Base-by-base conservation (phyloP, 2,329 filamentous ascomycete species). In the Ophiostoma ulmi region DNA sequence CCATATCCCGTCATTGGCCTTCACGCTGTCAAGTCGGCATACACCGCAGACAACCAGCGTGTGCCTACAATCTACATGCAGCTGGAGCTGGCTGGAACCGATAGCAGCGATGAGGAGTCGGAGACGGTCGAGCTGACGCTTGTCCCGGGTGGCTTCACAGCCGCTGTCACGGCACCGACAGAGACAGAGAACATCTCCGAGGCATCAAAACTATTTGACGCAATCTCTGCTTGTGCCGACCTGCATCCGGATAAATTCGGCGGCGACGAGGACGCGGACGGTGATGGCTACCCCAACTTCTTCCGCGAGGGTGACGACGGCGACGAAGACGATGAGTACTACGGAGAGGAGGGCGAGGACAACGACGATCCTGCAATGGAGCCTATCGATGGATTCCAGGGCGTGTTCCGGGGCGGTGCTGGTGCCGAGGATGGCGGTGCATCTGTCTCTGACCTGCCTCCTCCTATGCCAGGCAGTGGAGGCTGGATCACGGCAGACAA, bases 401-500 rank as follows among this genome's bases (percentile, higher is more conserved):
- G 87, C 13, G 86, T 88, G 6, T 78, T 86, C 69, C 80, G 79
- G 20, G 78, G 79, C 14, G 75, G 75, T 20, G 44, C 52, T 20
- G 75, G 75, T 20, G 36, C 48, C 17, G 44, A 58, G 4, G 52
- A 39, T 10, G 80, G 82, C 48, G 87, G 85, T 0, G 80, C 82
- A 70, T 14, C 68, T 2, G 73, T 75, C 48, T 85, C 85, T 0
- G 85, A 83, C 1, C 76, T 90, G 35, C 88, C 88, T n/a, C 87
- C 88, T 1, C 86, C 88, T 0, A 86, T 91, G 78, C 90, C 91
- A 0, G 91, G 91, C 1, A 92, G 90, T 68, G 87, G 87, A 0
- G 91, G 91, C 0, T 94, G 91, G 91, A 93, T 98, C 77, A 98
- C 94, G 20, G 91, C 92, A 10, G 94, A 97, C 71, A 98, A 97